phyloP scores from a whole-genome alignment of 306 rosid genomes.

The Castanea mollissima region DNA sequence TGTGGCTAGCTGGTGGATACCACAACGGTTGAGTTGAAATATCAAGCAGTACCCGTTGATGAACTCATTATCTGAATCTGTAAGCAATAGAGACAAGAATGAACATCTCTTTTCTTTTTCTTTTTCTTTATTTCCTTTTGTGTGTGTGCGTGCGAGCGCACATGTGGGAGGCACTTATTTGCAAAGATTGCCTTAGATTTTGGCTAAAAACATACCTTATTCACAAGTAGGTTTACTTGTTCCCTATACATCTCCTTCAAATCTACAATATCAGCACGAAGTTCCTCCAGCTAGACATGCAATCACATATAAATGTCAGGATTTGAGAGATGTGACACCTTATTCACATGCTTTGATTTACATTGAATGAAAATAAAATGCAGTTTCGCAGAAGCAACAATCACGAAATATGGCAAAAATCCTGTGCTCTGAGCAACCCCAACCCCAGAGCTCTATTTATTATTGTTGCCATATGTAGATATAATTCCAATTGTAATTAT shows the following conservation, averaged over 20 bases:
- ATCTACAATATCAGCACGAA: conserved; percentile 96
- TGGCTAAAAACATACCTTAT: conserved; percentile 53
- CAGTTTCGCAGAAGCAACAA: background rate
- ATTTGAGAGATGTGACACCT: conserved; percentile 2
- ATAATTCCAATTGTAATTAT: no score
- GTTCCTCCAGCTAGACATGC: conserved; percentile 87
- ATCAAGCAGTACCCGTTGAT: conserved; percentile 14
- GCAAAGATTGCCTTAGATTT: background rate
- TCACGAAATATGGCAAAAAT: background rate
- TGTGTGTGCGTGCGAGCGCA: no score
- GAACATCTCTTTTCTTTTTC: background rate
- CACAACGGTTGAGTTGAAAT: background rate
- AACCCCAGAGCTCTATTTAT: background rate
- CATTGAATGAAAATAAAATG: background rate
- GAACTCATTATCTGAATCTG: conserved; percentile 48
- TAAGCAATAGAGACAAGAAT: background rate
- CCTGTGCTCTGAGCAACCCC: background rate
- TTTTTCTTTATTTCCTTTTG: no score
- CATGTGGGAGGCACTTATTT: no score
- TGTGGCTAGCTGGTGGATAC: background rate
- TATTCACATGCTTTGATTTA: conserved; percentile 6
- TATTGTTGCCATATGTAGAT: no score
- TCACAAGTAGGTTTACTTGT: conserved; percentile 95
- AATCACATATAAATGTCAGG: conserved; percentile 30
- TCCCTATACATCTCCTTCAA: conserved; percentile 99